Conservation (phyloP, 108 stramenopile genomes). For the Fragilaria radians region DNA sequence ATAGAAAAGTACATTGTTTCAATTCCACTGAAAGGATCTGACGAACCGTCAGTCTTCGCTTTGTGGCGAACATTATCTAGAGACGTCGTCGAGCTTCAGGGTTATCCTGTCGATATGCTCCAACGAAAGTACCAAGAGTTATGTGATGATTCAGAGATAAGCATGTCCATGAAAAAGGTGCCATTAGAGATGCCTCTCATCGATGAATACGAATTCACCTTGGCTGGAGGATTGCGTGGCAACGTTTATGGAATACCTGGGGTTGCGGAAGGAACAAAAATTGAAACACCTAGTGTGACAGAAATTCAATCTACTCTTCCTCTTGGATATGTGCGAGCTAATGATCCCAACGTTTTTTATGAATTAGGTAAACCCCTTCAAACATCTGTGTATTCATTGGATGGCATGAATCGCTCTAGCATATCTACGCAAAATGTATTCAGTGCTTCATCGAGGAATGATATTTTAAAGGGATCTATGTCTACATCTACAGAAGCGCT, state of each 20-base stretch:
- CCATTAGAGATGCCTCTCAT: conserved; percentile 56
- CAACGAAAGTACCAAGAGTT: conserved; percentile 12
- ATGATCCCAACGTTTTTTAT: conserved; percentile 40
- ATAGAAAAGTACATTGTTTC: conserved; percentile 45
- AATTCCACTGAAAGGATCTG: conserved; percentile 18
- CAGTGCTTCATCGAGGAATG: neutral
- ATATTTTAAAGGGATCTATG: conserved; percentile 6
- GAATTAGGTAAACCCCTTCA: conserved; percentile 49
- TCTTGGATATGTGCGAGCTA: conserved; percentile 55
- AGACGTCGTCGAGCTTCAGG: conserved; percentile 61
- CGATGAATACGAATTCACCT: conserved; percentile 64
- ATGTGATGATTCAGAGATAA: conserved; percentile 3
- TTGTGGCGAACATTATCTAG: conserved; percentile 66
- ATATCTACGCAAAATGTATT: conserved; percentile 1
- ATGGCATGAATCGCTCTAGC: conserved; percentile 6
- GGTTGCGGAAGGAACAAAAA: conserved; percentile 63
- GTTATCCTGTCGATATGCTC: conserved; percentile 64
- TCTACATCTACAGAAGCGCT: neutral
- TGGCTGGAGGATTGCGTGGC: conserved; percentile 56
- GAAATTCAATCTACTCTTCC: conserved; percentile 55
- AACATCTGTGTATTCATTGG: conserved; percentile 16
- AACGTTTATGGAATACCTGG: conserved; percentile 58
- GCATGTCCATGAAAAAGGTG: neutral
- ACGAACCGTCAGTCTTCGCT: conserved; percentile 13
- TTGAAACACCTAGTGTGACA: conserved; percentile 45